Percentiles rank a stretch among this genome's conserved stretches.
Conservation (phyloP, 257 asterid genomes). For the Misopates orontium region DNA sequence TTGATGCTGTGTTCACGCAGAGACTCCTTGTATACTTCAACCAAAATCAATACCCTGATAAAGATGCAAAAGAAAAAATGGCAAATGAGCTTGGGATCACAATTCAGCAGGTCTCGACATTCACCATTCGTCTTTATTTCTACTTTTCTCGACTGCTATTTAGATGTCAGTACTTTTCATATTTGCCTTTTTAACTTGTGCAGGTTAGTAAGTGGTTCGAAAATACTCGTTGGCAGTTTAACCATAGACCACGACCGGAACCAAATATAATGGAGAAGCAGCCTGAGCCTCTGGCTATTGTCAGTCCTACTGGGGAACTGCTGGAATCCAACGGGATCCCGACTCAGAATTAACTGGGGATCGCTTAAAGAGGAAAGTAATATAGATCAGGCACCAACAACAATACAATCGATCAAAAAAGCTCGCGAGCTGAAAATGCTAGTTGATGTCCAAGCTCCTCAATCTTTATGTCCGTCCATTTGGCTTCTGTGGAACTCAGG, state of each 20-base stretch:
- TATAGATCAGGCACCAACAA: constrained; percentile 24
- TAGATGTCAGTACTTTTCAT: neutral
- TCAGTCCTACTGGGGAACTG: no score
- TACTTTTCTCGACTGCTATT: no score
- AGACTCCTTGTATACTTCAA: constrained; percentile 65
- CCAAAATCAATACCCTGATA: constrained; percentile 79
- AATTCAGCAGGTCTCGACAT: constrained; percentile 57
- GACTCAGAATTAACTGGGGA: constrained; percentile 27
- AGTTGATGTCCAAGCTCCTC: constrained; percentile 30
- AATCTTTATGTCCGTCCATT: neutral
- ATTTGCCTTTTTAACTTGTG: neutral
- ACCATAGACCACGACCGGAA: constrained; percentile 51
- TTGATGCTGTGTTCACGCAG: constrained; percentile 50
- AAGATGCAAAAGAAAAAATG: constrained; percentile 55
- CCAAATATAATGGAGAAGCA: constrained; percentile 37
- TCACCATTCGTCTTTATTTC: neutral
- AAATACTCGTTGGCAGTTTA: constrained; percentile 81
- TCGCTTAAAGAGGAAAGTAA: constrained; percentile 31
- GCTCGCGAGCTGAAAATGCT: constrained; percentile 20
- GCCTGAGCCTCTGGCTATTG: constrained; percentile 26
- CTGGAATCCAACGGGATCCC: no score
- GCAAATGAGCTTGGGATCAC: constrained; percentile 73
- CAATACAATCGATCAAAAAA: constrained; percentile 2
- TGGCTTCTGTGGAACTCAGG: no score
- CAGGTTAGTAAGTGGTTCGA: constrained; percentile 91